These are phyloP conservation scores for Brettanomyces anomalus DNA, from an alignment of 805 yeast genomes.

Conservation along the genomic window DNA sequence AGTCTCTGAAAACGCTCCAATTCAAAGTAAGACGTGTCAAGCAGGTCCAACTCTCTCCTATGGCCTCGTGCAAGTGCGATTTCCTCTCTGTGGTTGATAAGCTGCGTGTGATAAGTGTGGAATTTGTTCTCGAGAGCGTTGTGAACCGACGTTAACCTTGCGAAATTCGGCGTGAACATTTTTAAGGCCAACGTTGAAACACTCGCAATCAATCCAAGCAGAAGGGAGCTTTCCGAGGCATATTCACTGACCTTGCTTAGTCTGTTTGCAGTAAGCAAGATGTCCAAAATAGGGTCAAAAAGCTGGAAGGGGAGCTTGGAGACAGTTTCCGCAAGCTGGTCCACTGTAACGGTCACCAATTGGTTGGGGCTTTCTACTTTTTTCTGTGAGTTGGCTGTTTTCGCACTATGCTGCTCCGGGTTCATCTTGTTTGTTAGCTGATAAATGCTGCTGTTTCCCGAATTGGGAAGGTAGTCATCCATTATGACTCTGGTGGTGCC, in stretches of 20 bases:
- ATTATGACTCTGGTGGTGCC: constrained; percentile 58
- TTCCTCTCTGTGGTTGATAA: constrained; percentile 75
- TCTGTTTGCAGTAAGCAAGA: constrained; percentile 72
- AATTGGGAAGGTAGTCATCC: constrained; percentile 63
- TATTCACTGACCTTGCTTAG: constrained; percentile 57
- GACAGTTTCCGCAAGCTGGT: constrained; percentile 61
- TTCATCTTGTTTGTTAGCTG: constrained; percentile 44
- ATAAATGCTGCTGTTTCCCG: constrained; percentile 63
- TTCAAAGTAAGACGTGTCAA: constrained; percentile 76
- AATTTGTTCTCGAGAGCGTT: constrained; percentile 81
- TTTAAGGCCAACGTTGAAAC: constrained; percentile 65
- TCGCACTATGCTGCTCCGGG: not conserved
- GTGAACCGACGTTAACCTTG: constrained; percentile 64
- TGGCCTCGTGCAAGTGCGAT: constrained; percentile 82
- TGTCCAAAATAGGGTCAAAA: constrained; percentile 74
- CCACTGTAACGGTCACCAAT: constrained; percentile 71
- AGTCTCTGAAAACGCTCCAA: constrained; percentile 68
- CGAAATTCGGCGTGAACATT: constrained; percentile 83
- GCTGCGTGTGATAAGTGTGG: constrained; percentile 72
- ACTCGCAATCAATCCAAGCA: constrained; percentile 74
- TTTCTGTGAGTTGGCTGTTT: not conserved
- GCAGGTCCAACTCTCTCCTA: constrained; percentile 60
- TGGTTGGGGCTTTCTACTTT: constrained; percentile 61
- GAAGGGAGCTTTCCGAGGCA: constrained; percentile 69
- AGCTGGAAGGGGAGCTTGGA: constrained; percentile 75